Conservation (phyloP, 345 rosid genomes). For the Hirschfeldia incana region DNA sequence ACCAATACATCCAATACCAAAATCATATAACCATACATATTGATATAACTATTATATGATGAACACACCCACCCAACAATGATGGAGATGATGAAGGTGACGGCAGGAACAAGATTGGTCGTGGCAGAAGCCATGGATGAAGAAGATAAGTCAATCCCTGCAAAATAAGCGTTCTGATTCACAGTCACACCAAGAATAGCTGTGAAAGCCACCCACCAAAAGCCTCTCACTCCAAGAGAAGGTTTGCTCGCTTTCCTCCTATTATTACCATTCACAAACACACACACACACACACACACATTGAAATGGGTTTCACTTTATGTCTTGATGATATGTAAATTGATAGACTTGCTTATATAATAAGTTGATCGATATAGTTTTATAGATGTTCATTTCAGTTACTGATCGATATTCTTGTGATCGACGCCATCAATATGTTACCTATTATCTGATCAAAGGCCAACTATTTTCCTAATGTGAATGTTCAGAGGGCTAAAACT, state of each 20-base stretch:
- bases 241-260: conserved; percentile 37
- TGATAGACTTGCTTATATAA: too few relatives aligned
- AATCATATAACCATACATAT: neutral
- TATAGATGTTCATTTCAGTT: neutral
- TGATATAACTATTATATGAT: too few relatives aligned
- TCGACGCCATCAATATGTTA: neutral
- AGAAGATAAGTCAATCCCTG: conserved; percentile 44
- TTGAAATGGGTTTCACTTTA: neutral
- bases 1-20: neutral
- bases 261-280: neutral
- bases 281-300: neutral
- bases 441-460: too few relatives aligned
- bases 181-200: conserved; percentile 43
- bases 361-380: too few relatives aligned
- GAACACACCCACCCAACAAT: conserved; percentile 36
- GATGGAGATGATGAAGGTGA: conserved; percentile 45
- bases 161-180: conserved; percentile 43
- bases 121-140: conserved; percentile 47
- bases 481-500: too few relatives aligned
- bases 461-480: too few relatives aligned
- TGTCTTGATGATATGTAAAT: neutral
- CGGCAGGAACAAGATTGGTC: conserved; percentile 46
- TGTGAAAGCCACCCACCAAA: conserved; percentile 45
- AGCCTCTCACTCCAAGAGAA: conserved; percentile 38
- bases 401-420: neutral